Conservation (phyloP, 345 rosid species). For the Barbarea vulgaris region DNA sequence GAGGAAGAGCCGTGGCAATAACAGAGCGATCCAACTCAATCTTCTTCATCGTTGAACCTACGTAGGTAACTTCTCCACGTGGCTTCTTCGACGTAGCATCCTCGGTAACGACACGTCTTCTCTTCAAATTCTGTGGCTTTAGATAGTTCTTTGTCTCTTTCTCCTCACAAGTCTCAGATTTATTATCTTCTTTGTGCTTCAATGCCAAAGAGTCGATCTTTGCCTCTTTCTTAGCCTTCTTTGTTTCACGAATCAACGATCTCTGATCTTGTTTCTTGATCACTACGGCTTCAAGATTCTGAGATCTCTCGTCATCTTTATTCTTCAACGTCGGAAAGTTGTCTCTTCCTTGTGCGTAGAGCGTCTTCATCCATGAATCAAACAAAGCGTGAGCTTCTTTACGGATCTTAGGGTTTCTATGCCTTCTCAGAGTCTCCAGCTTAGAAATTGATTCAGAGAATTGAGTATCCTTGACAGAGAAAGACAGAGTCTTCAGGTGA, state of each 20-base stretch:
- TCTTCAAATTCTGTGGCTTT: neutral
- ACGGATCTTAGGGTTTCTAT: slow-evolving; percentile 24
- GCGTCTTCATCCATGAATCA: slow-evolving; percentile 14
- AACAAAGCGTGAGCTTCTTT: slow-evolving; percentile 15
- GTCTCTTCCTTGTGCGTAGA: slow-evolving; percentile 12
- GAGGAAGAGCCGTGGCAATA: neutral
- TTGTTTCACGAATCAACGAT: neutral
- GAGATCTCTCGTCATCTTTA: neutral
- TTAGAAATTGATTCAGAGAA: neutral
- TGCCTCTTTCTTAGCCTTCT: neutral
- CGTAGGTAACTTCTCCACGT: neutral
- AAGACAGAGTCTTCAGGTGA: neutral
- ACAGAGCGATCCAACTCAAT: neutral
- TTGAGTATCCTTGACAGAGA: neutral
- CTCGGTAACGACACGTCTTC: neutral
- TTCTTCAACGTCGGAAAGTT: neutral
- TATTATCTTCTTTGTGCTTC: neutral
- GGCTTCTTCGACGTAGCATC: neutral
- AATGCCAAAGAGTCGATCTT: neutral
- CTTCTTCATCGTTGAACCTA: neutral
- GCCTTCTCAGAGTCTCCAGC: slow-evolving; percentile 10
- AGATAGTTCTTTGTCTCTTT: neutral
- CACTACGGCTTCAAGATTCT: neutral
- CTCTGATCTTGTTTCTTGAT: neutral
- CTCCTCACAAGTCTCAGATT: neutral